A percentile compares a stretch with the other conserved stretches of the same genome.
Evolutionary conservation across 2,329 filamentous ascomycete genomes (phyloP).

Genomic region (Sordariomycetes sp.): DNA sequence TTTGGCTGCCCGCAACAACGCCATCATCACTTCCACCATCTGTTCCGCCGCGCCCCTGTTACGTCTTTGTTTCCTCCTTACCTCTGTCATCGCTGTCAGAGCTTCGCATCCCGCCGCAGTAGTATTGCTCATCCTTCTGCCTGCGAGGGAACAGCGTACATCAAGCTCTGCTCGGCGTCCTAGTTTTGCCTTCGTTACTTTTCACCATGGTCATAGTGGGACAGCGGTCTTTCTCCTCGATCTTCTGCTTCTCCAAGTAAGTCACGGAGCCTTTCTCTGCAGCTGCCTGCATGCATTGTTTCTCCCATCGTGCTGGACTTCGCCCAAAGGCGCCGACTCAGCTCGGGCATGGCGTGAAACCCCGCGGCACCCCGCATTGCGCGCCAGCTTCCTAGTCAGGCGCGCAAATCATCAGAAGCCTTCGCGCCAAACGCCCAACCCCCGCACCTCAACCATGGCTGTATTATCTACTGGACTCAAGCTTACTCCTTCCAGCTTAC

Average conservation of each 20-base stretch:
- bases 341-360: not conserved
- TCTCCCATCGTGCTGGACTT: not conserved
- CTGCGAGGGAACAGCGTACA: not conserved
- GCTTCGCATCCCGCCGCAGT: not conserved
- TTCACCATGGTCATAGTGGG: slow-evolving; percentile 3
- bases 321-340: not conserved
- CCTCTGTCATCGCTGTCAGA: not conserved
- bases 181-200: not conserved
- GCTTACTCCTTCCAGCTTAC: not conserved
- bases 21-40: not conserved
- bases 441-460: not conserved
- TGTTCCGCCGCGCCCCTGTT: slow-evolving; percentile 8
- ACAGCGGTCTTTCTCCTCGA: not conserved
- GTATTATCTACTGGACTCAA: not conserved
- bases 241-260: not conserved
- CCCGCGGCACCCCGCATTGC: not conserved
- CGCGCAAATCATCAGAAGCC: not conserved
- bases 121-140: not conserved
- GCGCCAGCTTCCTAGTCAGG: not conserved
- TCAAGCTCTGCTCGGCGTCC: not conserved
- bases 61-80: slow-evolving; percentile 8
- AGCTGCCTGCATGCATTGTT: not conserved
- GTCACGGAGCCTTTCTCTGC: not conserved
- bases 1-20: not conserved
- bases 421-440: not conserved